Evolutionary conservation across 2,329 filamentous ascomycete species (phyloP).

Genomic region (Neodidymelliopsis sp.): DNA sequence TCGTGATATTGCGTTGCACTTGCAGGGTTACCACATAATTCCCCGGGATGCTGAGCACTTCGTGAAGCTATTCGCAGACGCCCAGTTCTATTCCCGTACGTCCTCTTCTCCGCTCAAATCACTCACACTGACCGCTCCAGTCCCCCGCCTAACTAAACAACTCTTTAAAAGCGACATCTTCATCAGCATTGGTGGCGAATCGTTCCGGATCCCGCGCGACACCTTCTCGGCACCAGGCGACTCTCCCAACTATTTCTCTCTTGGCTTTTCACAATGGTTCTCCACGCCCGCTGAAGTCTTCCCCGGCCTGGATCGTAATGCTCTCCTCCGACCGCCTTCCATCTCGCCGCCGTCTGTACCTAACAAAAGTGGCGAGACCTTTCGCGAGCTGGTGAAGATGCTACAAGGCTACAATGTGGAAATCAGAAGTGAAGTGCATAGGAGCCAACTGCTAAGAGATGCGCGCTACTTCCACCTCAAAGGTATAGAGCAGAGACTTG

Average conservation of each 20-base stretch:
- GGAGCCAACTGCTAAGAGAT: conserved; percentile 79
- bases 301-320: conserved; percentile 80
- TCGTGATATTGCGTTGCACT: conserved; percentile 84
- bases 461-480: conserved; percentile 94
- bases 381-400: conserved; percentile 81
- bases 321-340: conserved; percentile 83
- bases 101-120: not conserved
- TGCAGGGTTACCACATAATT: conserved; percentile 87
- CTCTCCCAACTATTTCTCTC: conserved; percentile 93
- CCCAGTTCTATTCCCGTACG: conserved; percentile 89
- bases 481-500: conserved; percentile 85
- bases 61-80: conserved; percentile 91
- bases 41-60: conserved; percentile 86
- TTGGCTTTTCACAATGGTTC: conserved; percentile 90
- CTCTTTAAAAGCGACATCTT: conserved; percentile 92
- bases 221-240: conserved; percentile 86
- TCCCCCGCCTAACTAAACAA: conserved; percentile 88
- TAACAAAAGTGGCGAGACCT: conserved; percentile 81
- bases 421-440: conserved; percentile 78
- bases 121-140: conserved; percentile 54
- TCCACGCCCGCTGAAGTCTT: conserved; percentile 80
- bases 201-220: conserved; percentile 90
- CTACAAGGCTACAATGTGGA: conserved; percentile 83
- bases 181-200: conserved; percentile 83
- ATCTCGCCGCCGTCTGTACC: conserved; percentile 84